phyloP scores from a whole-genome alignment of 1,139 yeast species.

The Sugiyamaella japonica region DNA sequence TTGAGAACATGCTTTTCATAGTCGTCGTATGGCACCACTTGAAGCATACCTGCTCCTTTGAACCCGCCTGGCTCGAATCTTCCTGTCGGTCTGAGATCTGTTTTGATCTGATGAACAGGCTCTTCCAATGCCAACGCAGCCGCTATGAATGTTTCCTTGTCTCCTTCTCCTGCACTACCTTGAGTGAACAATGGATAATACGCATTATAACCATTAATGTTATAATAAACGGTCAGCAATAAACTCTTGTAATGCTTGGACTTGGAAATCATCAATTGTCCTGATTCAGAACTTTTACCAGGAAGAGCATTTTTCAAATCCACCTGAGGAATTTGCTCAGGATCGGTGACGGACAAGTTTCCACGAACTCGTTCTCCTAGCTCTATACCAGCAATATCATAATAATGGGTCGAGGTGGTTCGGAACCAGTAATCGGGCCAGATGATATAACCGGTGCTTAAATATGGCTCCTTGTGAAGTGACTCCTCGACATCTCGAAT shows the following conservation, averaged over 20 bases:
- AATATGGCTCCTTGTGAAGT: conserved; percentile 56
- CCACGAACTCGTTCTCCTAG: conserved; percentile 47
- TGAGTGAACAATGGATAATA: conserved; percentile 79
- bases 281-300: conserved; percentile 77
- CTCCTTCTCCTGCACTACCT: conserved; percentile 88
- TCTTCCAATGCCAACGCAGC: conserved; percentile 65
- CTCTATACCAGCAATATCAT: conserved; percentile 57
- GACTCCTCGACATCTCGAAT: conserved; percentile 55
- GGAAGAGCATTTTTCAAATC: conserved; percentile 71
- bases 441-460: conserved; percentile 56
- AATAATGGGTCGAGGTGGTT: conserved; percentile 64
- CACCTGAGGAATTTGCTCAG: conserved; percentile 54
- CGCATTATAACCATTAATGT: conserved; percentile 72
- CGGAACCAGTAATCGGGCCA: conserved; percentile 87
- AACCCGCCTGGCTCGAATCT: conserved; percentile 37
- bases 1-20: conserved; percentile 39
- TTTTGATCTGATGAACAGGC: conserved; percentile 65
- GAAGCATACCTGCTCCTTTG: conserved; percentile 70
- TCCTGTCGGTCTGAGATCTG: conserved; percentile 51
- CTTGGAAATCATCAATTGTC: conserved; percentile 72
- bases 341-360: conserved; percentile 31
- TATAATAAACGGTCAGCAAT: conserved; percentile 69
- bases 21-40: conserved; percentile 64
- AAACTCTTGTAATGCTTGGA: conserved; percentile 61
- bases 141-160: conserved; percentile 81